These are phyloP conservation scores for Phascolomyces articulosus DNA, from an alignment of 371 early-diverging fungal species.

Conservation along the genomic window DNA sequence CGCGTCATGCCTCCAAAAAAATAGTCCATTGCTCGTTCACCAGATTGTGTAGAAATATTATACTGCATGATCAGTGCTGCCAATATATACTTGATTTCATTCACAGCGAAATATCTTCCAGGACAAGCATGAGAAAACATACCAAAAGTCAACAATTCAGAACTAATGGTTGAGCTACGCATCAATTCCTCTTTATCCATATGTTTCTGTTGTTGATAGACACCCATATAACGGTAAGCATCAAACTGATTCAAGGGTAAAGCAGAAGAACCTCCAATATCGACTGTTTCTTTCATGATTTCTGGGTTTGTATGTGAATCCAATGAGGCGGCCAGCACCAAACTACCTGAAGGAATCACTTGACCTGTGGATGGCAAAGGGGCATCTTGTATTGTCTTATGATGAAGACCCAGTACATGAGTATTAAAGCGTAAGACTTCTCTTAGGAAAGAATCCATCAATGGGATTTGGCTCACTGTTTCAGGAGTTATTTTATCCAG, in stretches of 20 bases:
- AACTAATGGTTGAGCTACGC: conserved; percentile 17
- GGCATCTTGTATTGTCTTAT: conserved; percentile 31
- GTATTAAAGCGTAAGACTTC: conserved; percentile 44
- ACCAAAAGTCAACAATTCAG: conserved; percentile 8
- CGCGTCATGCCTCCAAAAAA: neutral
- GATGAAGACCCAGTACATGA: conserved; percentile 32
- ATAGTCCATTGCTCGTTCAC: conserved; percentile 12
- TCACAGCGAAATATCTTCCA: conserved; percentile 51
- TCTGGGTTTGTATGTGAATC: conserved; percentile 18
- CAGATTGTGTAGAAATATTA: conserved; percentile 23
- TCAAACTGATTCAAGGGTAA: conserved; percentile 29
- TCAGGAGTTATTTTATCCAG: conserved; percentile 25
- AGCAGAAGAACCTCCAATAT: neutral
- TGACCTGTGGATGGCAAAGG: conserved; percentile 40
- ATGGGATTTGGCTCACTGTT: conserved; percentile 28
- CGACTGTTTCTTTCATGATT: neutral
- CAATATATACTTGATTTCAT: conserved; percentile 44
- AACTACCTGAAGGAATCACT: conserved; percentile 38
- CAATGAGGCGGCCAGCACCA: conserved; percentile 23
- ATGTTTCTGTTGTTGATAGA: neutral
- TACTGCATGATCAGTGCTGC: conserved; percentile 30
- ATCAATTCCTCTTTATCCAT: neutral
- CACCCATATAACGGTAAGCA: conserved; percentile 23
- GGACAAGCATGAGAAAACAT: conserved; percentile 23
- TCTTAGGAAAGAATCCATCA: conserved; percentile 54